Percentiles rank a stretch among this genome's conserved stretches.
Conservation (phyloP, 345 rosid genomes). For the Ceriops zippeliana region DNA sequence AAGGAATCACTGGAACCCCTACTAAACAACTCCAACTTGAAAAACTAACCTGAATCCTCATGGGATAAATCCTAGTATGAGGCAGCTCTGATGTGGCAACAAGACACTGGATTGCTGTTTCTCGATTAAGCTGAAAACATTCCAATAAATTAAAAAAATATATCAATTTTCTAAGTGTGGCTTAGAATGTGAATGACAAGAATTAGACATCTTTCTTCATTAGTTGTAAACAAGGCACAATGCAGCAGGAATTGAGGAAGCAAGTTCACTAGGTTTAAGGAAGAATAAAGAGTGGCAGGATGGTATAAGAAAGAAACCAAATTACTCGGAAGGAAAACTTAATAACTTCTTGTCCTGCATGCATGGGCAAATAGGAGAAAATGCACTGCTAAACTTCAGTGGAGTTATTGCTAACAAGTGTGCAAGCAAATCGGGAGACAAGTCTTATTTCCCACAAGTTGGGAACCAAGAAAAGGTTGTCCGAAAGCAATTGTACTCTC, state of each 20-base stretch:
- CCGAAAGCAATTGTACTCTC: no score
- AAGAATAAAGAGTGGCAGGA: neutral
- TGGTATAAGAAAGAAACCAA: neutral
- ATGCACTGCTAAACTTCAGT: neutral
- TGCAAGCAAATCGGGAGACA: neutral
- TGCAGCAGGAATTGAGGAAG: no score
- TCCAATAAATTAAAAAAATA: neutral
- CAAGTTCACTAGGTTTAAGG: neutral
- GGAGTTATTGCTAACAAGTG: no score
- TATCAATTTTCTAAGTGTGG: neutral
- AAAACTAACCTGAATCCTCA: constrained; percentile 60
- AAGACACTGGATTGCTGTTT: constrained; percentile 87
- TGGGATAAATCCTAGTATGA: constrained; percentile 61
- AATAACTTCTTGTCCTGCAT: constrained; percentile 61
- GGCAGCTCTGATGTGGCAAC: constrained; percentile 66
- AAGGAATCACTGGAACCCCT: no score
- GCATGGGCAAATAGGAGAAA: constrained; percentile 11
- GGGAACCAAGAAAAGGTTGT: no score
- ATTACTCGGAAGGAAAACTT: neutral
- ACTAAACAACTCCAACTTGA: neutral
- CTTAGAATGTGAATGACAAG: no score
- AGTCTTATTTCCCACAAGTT: neutral
- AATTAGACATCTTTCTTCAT: no score
- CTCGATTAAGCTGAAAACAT: constrained; percentile 63
- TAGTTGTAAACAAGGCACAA: no score